phyloP scores from a whole-genome alignment of 768 basidiomycete species.

The Pleurotus tuoliensis region DNA sequence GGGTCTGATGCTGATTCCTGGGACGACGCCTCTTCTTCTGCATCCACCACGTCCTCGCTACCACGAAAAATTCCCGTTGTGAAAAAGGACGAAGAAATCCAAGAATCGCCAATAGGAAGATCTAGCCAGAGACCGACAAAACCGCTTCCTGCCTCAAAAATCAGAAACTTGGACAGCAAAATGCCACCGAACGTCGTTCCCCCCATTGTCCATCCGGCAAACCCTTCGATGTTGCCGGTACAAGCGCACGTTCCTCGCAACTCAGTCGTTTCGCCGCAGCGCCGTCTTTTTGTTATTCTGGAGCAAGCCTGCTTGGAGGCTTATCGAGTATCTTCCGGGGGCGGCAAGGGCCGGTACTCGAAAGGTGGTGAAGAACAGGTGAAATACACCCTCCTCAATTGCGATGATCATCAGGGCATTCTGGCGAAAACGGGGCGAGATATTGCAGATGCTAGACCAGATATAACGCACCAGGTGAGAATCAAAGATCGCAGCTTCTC shows the following conservation, averaged over 20 bases:
- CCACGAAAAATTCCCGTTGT: conserved; percentile 17
- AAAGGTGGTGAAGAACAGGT: conserved; percentile 71
- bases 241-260: conserved; percentile 71
- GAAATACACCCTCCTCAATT: conserved; percentile 95
- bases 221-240: conserved; percentile 79
- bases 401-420: conserved; percentile 98
- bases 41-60: conserved; percentile 18
- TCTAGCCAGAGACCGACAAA: conserved; percentile 53
- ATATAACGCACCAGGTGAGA: conserved; percentile 95
- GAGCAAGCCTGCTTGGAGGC: conserved; percentile 96
- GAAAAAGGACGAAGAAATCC: conserved; percentile 12
- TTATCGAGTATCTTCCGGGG: conserved; percentile 72
- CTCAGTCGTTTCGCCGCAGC: conserved; percentile 45
- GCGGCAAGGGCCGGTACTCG: conserved; percentile 48
- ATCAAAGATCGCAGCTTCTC: neutral
- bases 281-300: conserved; percentile 84
- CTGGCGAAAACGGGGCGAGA: conserved; percentile 96
- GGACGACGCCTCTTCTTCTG: conserved; percentile 4
- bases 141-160: conserved; percentile 54
- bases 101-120: conserved; percentile 11
- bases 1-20: conserved; percentile 12
- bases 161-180: conserved; percentile 33
- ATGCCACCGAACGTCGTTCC: conserved; percentile 38
- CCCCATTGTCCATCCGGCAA: conserved; percentile 48
- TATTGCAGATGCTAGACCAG: conserved; percentile 98